phyloP scores from a whole-genome alignment of 106 monocot species.

The Amphibolis antarctica region DNA sequence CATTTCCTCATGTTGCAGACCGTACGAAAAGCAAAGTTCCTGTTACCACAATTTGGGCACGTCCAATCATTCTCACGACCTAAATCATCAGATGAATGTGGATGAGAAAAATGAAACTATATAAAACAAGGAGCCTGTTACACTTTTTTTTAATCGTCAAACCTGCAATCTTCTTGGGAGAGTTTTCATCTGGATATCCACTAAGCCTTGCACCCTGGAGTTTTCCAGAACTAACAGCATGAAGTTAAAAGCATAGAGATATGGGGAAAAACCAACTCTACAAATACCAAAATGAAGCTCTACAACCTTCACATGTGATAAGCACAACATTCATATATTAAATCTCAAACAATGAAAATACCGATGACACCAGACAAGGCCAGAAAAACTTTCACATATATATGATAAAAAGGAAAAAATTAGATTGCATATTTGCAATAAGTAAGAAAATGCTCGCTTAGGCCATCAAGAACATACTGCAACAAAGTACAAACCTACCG shows the following conservation, averaged over 20 bases:
- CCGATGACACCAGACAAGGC: too few relatives aligned
- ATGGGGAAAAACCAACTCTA: not conserved
- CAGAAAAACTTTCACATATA: too few relatives aligned
- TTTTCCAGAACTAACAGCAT: not conserved
- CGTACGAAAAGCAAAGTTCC: conserved; percentile 70
- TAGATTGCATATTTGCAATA: too few relatives aligned
- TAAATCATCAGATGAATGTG: conserved; percentile 8
- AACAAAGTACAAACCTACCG: conserved; percentile 46
- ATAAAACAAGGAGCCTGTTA: not conserved
- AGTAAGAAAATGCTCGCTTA: not conserved
- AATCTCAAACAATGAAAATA: too few relatives aligned
- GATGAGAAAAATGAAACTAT: not conserved
- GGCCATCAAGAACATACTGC: too few relatives aligned
- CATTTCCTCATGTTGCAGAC: conserved; percentile 97
- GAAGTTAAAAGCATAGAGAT: not conserved
- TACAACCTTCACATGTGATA: too few relatives aligned
- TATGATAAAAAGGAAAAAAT: too few relatives aligned
- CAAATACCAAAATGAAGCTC: not conserved
- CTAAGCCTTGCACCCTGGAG: conserved; percentile 49
- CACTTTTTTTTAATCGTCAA: not conserved
- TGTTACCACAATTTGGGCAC: conserved; percentile 80
- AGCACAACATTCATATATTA: too few relatives aligned
- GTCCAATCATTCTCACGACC: conserved; percentile 82
- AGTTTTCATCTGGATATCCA: conserved; percentile 52
- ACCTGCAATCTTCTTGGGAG: conserved; percentile 68